Percentiles rank a stretch among this genome's conserved stretches.
Evolutionary conservation across 352 stramenopile genomes (phyloP).

Genomic region (Phytophthora melonis): DNA sequence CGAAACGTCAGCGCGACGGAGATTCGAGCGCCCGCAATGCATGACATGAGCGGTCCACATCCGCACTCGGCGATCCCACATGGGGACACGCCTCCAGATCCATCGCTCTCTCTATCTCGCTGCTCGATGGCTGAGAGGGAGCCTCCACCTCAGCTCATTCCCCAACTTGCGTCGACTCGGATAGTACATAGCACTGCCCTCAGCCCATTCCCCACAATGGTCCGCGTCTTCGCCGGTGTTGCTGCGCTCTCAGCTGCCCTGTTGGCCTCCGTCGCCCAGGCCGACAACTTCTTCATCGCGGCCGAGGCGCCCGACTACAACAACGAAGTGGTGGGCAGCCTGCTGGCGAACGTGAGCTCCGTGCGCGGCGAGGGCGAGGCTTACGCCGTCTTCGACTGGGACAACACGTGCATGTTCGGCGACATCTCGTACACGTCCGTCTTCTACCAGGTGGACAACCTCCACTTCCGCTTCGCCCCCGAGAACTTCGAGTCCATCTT

Average conservation of each 20-base stretch:
- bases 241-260: slow-evolving; percentile 30
- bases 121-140: slow-evolving; percentile 8
- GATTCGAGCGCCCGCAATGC: slow-evolving; percentile 22
- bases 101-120: background rate
- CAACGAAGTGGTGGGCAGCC: slow-evolving; percentile 53
- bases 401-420: slow-evolving; percentile 76
- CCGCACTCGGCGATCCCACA: slow-evolving; percentile 18
- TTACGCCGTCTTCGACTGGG: slow-evolving; percentile 71
- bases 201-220: slow-evolving; percentile 12
- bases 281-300: slow-evolving; percentile 43
- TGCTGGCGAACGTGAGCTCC: slow-evolving; percentile 47
- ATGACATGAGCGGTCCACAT: slow-evolving; percentile 25
- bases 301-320: slow-evolving; percentile 71
- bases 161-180: slow-evolving; percentile 10
- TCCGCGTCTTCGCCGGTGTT: slow-evolving; percentile 26
- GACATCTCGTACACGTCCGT: slow-evolving; percentile 77
- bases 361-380: slow-evolving; percentile 48
- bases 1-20: slow-evolving; percentile 13
- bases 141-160: slow-evolving; percentile 18
- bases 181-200: background rate
- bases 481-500: slow-evolving; percentile 55
- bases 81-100: slow-evolving; percentile 12
- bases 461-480: slow-evolving; percentile 60
- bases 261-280: slow-evolving; percentile 17
- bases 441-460: slow-evolving; percentile 64